Conservation (phyloP, 1,139 yeast species). For the Candida tunisiensis region DNA sequence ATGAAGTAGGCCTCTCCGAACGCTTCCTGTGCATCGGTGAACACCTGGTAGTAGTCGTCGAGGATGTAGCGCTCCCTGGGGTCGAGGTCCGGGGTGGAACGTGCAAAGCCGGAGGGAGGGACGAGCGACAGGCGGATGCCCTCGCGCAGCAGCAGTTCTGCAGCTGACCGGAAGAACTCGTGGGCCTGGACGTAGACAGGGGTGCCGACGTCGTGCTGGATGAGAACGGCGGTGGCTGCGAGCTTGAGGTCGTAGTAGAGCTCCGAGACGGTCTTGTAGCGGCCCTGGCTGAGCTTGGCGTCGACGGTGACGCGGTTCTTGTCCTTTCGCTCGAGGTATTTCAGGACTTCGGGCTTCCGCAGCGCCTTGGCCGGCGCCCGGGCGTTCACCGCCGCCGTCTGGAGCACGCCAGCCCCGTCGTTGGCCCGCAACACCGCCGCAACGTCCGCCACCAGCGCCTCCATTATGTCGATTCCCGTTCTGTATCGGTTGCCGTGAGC, state of each 20-base stretch:
- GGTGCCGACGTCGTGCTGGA: constrained; percentile 37
- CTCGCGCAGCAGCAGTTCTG: constrained; percentile 62
- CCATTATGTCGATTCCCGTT: no score
- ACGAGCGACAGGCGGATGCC: constrained; percentile 31
- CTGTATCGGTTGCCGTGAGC: no score
- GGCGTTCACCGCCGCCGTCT: no score
- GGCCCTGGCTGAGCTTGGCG: not conserved
- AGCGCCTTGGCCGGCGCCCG: no score
- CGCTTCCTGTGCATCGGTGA: constrained; percentile 36
- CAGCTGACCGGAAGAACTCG: constrained; percentile 49
- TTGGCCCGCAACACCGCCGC: no score
- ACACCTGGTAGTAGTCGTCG: constrained; percentile 53
- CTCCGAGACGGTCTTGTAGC: not conserved
- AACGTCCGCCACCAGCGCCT: no score
- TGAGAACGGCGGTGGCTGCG: constrained; percentile 36
- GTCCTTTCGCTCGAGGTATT: not conserved
- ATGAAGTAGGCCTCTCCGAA: constrained; percentile 50
- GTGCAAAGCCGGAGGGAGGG: constrained; percentile 6
- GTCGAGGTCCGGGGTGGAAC: constrained; percentile 4
- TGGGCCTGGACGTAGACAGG: constrained; percentile 41
- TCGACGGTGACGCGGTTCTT: not conserved
- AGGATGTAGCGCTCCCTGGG: constrained; percentile 19
- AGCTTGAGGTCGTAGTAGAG: constrained; percentile 62
- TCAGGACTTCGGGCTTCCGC: not conserved
- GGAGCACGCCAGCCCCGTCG: no score